A percentile compares a stretch with the other conserved stretches of the same genome.
Evolutionary conservation across 441 rosid species (phyloP).

Genomic region (Codiaeum variegatum): DNA sequence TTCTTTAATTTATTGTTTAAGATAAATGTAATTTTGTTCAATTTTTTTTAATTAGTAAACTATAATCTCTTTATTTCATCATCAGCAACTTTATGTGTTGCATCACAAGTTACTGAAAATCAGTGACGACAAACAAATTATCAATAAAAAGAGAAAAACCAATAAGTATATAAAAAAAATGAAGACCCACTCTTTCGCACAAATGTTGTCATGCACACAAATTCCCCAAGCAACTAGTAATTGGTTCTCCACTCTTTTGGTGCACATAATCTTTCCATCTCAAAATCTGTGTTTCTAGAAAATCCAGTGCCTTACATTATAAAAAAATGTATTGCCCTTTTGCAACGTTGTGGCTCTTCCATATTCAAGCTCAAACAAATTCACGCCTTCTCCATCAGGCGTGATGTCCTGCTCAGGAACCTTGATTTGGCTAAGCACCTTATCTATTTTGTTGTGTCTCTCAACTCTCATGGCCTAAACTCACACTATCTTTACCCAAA

Average conservation of each 20-base stretch:
- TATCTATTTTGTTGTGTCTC: constrained; percentile 46
- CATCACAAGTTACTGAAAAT: too few relatives aligned
- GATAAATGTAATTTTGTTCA: too few relatives aligned
- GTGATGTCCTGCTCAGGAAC: constrained; percentile 40
- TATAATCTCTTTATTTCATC: too few relatives aligned
- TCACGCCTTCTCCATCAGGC: constrained; percentile 62
- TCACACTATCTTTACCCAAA: constrained; percentile 39
- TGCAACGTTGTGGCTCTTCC: constrained; percentile 47
- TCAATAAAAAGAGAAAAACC: background rate
- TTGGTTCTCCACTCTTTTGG: background rate
- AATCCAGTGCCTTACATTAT: constrained; percentile 25
- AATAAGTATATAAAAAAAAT: background rate
- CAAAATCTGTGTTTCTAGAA: constrained; percentile 9
- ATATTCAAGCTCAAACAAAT: constrained; percentile 44
- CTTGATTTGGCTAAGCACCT: constrained; percentile 53
- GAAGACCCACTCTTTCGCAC: background rate
- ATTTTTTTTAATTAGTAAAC: too few relatives aligned
- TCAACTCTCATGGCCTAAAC: constrained; percentile 57
- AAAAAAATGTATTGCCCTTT: constrained; percentile 46
- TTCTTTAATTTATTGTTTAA: too few relatives aligned
- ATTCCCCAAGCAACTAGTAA: background rate
- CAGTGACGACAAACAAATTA: background rate
- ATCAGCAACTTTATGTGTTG: too few relatives aligned
- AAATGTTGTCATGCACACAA: constrained; percentile 12
- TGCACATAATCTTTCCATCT: background rate